Evolutionary conservation across 2,329 filamentous ascomycete genomes (phyloP), one percentile per base, ranked within the genome.

Genomic region (Mycosphaerella arachidis): DNA sequence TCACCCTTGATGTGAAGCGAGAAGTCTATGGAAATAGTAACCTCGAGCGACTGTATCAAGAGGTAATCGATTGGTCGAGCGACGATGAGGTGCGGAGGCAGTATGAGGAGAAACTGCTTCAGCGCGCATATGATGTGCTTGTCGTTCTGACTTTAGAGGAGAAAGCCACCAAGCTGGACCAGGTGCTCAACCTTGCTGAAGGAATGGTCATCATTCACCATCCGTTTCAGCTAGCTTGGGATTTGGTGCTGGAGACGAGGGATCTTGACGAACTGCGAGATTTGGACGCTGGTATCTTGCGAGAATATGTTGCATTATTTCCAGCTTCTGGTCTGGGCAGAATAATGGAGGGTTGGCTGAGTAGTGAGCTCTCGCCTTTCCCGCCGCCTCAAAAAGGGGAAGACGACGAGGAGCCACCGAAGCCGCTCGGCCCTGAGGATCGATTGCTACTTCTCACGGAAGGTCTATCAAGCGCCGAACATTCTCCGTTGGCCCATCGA

Each of bases 201-300:
- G 94, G 93, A 62, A 96, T 99, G 90, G 93, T 99, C 62, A 90
- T 96, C 61, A 94, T 99, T 72, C 92, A 93, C 68, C 92, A 97
- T 68, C 90, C 91, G 0, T 96, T 88, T 75, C 85, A 88, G 64
- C 81, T 95, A 16, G 94, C 94, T 0, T 99, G 95, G 95, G 88
- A 91, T 68, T 88, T 97, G 62, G 84, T 89, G 31, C 81, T 99
- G 60, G 91, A 97, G 71, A 97, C 93, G 90, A 84, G 89, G 66
- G 92, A 97, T 73, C 79, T 86, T 46, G 86, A 90, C 67, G 84
- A 84, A 51, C 82, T 94, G 52, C 79, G 82, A n/a, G 84, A 91
- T 29, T 89, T 91, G 79, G 92, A 97, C 70, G 83, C 85, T 48
- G 85, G 84, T 48, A 79, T 93, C n/a, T 77, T 99, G 27, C 83